phyloP scores from a whole-genome alignment of 1,284 basidiomycete genomes.

The Ganoderma sinense region DNA sequence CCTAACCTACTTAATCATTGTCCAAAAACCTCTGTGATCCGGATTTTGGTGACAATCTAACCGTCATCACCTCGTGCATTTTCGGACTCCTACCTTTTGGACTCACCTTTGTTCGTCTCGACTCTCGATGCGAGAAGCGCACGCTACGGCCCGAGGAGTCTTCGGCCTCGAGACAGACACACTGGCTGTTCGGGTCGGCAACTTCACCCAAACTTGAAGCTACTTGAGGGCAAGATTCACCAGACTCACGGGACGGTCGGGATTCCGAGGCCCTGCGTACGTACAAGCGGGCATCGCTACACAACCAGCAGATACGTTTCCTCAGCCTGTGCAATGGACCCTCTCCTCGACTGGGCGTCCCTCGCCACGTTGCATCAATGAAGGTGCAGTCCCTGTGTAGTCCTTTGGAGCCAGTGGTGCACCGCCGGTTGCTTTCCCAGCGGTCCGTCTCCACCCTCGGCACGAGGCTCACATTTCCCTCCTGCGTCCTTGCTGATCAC shows the following conservation, averaged over 20 bases:
- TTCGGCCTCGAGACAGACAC: not conserved
- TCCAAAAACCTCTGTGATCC: not conserved
- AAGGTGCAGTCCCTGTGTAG: not conserved
- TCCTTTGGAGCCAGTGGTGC: not conserved
- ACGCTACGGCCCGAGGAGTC: not conserved
- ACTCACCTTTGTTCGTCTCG: not conserved
- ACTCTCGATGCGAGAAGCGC: not conserved
- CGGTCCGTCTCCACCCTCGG: not conserved
- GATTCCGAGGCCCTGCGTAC: conserved; percentile 12
- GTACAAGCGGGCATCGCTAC: conserved; percentile 18
- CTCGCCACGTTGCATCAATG: conserved; percentile 23
- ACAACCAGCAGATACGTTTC: not conserved
- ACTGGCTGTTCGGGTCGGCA: not conserved
- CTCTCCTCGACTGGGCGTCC: conserved; percentile 5
- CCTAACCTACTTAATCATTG: too few relatives aligned
- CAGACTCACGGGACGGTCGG: not conserved
- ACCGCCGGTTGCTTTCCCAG: not conserved
- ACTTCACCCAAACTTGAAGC: not conserved
- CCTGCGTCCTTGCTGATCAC: not conserved
- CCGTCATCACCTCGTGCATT: not conserved
- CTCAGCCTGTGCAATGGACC: not conserved
- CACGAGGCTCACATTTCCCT: not conserved
- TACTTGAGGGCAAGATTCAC: not conserved
- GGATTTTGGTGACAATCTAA: not conserved
- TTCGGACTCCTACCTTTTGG: not conserved